phyloP scores from a whole-genome alignment of 495 filamentous ascomycete species.

The Podospora pseudocomata region DNA sequence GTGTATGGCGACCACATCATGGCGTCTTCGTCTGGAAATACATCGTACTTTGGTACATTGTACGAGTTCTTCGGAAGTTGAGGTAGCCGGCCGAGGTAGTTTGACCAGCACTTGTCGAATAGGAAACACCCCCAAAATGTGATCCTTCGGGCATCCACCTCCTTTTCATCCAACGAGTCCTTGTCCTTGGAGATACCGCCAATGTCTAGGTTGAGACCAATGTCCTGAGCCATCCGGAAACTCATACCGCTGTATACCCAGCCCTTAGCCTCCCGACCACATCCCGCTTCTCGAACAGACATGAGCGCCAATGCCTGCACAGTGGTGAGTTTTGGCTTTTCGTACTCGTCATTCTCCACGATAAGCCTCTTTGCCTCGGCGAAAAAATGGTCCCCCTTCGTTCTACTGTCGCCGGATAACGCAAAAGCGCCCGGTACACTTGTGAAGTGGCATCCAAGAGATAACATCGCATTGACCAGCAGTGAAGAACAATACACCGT shows the following conservation, averaged over 20 bases:
- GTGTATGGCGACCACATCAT: conserved; percentile 86
- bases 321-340: conserved; percentile 84
- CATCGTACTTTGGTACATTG: conserved; percentile 83
- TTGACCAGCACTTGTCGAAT: conserved; percentile 99
- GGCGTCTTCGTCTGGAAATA: conserved; percentile 85
- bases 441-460: conserved; percentile 95
- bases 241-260: conserved; percentile 99
- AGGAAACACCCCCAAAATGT: conserved; percentile 99
- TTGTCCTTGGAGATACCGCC: conserved; percentile 55
- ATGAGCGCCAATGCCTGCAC: conserved; percentile 93
- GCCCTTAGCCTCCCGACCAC: conserved; percentile 88
- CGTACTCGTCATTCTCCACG: conserved; percentile 88
- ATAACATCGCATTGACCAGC: conserved; percentile 93
- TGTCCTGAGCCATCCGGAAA: conserved; percentile 95
- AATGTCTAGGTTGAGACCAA: conserved; percentile 87
- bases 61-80: conserved; percentile 75
- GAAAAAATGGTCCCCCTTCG: conserved; percentile 96
- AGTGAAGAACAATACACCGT: conserved; percentile 82
- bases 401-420: conserved; percentile 67
- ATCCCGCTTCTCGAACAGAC: conserved; percentile 95
- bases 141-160: conserved; percentile 81
- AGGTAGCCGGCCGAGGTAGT: conserved; percentile 90
- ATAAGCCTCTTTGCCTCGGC: conserved; percentile 89
- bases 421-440: conserved; percentile 65
- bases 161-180: conserved; percentile 67